Evolutionary conservation across 148 eudicot genomes (phyloP).

Genomic region (Rheum nobile): DNA sequence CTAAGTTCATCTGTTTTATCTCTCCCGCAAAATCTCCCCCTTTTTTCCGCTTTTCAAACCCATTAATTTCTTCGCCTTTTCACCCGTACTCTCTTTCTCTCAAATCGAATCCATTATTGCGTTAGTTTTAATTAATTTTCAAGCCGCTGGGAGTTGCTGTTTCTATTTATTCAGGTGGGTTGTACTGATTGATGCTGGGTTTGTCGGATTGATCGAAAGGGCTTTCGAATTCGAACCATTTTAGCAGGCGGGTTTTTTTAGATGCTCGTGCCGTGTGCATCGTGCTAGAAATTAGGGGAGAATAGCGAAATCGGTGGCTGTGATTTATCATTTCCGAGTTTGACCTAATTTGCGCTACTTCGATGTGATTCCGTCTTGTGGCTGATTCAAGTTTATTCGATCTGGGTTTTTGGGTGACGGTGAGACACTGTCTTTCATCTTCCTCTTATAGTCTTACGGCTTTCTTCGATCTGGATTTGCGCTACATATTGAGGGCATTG

Average conservation of each 20-base stretch:
- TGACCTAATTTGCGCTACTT: background rate
- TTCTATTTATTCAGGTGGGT: background rate
- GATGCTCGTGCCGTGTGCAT: background rate
- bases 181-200: background rate
- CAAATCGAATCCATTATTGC: background rate
- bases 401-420: background rate
- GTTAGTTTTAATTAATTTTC: background rate
- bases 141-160: background rate
- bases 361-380: background rate
- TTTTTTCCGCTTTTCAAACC: constrained; percentile 2
- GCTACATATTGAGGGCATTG: background rate
- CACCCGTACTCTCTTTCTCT: background rate
- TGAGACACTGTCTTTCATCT: background rate
- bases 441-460: background rate
- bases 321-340: background rate
- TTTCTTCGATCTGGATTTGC: background rate
- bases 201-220: background rate
- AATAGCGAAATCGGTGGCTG: background rate
- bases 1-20: background rate
- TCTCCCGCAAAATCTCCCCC: background rate
- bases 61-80: background rate
- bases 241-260: background rate
- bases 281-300: background rate
- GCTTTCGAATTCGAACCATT: background rate
- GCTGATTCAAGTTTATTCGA: background rate